These are phyloP conservation scores for Globisporangium viniferum DNA, from an alignment of 352 stramenopile genomes.

Conservation along the genomic window DNA sequence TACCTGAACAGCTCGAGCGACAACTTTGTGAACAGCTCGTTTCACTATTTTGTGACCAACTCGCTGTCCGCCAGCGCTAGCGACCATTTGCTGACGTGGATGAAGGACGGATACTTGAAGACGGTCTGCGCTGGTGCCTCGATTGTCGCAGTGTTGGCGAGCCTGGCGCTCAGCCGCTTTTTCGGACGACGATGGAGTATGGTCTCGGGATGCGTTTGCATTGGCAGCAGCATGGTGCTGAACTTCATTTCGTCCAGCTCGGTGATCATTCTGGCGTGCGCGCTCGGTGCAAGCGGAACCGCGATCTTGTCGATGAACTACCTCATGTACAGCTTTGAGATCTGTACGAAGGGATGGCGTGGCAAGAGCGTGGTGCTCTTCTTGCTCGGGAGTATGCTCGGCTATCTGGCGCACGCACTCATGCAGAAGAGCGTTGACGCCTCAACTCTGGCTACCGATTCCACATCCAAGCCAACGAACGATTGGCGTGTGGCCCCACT, in stretches of 20 bases:
- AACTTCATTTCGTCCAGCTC: slow-evolving; percentile 60
- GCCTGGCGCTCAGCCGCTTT: slow-evolving; percentile 51
- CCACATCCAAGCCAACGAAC: slow-evolving; percentile 33
- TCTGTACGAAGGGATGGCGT: slow-evolving; percentile 85
- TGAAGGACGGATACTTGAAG: slow-evolving; percentile 59
- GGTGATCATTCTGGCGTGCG: slow-evolving; percentile 50
- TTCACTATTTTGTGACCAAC: slow-evolving; percentile 55
- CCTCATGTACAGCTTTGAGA: slow-evolving; percentile 80
- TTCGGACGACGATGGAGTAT: slow-evolving; percentile 63
- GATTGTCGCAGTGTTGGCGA: slow-evolving; percentile 47
- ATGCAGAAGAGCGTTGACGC: slow-evolving; percentile 56
- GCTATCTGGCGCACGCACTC: slow-evolving; percentile 60
- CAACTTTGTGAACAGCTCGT: slow-evolving; percentile 78
- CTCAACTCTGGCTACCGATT: slow-evolving; percentile 31
- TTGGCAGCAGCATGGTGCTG: slow-evolving; percentile 44
- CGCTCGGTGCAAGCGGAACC: slow-evolving; percentile 48
- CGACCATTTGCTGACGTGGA: slow-evolving; percentile 41
- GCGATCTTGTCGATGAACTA: slow-evolving; percentile 77
- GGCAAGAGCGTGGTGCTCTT: slow-evolving; percentile 84
- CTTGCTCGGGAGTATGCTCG: slow-evolving; percentile 66
- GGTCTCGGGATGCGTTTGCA: slow-evolving; percentile 46
- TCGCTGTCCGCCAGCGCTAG: slow-evolving; percentile 29
- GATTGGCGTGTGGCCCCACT: slow-evolving; percentile 66
- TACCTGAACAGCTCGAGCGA: slow-evolving; percentile 73
- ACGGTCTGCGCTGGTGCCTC: slow-evolving; percentile 44